Percentiles rank a stretch among this genome's conserved stretches.
These are phyloP conservation scores for Sedum album DNA, from an alignment of 164 flowering plant species.

Conservation along the genomic window DNA sequence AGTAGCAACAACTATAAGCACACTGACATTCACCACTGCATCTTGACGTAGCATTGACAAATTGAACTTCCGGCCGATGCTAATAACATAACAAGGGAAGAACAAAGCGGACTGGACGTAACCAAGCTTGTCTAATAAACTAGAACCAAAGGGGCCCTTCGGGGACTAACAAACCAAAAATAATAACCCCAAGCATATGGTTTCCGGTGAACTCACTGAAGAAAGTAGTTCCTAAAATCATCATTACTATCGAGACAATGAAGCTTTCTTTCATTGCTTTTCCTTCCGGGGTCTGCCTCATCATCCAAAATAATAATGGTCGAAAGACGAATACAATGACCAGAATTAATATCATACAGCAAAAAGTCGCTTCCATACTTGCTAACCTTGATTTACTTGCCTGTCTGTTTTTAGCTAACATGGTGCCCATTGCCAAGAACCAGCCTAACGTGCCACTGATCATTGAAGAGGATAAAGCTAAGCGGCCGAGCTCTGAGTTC, in stretches of 20 bases:
- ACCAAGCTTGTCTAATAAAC: constrained; percentile 15
- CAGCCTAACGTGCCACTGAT: constrained; percentile 6
- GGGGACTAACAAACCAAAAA: constrained; percentile 13
- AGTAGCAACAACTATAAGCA: neutral
- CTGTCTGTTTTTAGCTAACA: neutral
- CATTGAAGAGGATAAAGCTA: constrained; percentile 19
- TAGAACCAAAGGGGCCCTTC: constrained; percentile 10
- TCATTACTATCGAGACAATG: neutral
- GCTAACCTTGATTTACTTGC: neutral
- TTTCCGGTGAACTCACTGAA: constrained; percentile 8
- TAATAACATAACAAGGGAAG: constrained; percentile 13
- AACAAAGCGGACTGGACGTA: constrained; percentile 9
- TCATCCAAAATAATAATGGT: constrained; percentile 18
- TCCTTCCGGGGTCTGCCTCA: constrained; percentile 12
- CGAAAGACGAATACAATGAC: constrained; percentile 2
- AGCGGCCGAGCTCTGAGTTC: constrained; percentile 18
- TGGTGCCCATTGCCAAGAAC: neutral
- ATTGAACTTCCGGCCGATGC: constrained; percentile 4
- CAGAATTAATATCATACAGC: neutral
- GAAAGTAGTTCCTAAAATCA: constrained; percentile 3
- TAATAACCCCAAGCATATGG: neutral
- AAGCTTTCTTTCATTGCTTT: constrained; percentile 12
- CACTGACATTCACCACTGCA: neutral
- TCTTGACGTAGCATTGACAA: neutral
- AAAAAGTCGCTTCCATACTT: neutral